Conservation (phyloP, 208 protist species). For the Leishmania martiniquensis region DNA sequence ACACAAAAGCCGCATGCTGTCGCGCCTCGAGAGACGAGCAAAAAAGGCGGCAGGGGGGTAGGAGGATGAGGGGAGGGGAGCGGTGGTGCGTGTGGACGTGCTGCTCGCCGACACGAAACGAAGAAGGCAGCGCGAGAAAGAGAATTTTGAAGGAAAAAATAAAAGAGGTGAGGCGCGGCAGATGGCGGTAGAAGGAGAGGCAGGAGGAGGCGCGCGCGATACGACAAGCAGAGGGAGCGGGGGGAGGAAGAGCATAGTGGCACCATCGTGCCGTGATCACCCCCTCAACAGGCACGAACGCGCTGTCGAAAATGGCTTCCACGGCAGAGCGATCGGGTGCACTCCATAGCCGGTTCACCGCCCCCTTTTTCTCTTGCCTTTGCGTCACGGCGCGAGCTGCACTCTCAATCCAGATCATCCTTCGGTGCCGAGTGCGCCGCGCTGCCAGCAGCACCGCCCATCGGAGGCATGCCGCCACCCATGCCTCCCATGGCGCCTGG, state of each 20-base stretch:
- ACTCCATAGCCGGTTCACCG: not conserved
- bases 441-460: conserved; percentile 20
- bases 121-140: not conserved
- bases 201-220: not conserved
- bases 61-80: not conserved
- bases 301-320: not conserved
- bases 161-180: not conserved
- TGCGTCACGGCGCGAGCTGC: not conserved
- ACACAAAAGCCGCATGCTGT: not conserved
- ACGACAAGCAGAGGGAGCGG: not conserved
- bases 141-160: not conserved
- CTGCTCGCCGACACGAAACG: no score
- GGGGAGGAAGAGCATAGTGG: not conserved
- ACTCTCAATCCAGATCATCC: conserved; percentile 28
- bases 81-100: not conserved
- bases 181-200: not conserved
- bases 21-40: not conserved
- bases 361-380: not conserved
- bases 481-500: conserved; percentile 41
- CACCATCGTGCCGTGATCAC: not conserved
- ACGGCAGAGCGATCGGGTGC: not conserved
- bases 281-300: not conserved
- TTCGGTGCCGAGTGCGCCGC: conserved; percentile 4
- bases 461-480: conserved; percentile 21
- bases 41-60: not conserved